These are phyloP conservation scores for Aegilops speltoides DNA, from an alignment of 176 grass and related monocot species.

Conservation along the genomic window DNA sequence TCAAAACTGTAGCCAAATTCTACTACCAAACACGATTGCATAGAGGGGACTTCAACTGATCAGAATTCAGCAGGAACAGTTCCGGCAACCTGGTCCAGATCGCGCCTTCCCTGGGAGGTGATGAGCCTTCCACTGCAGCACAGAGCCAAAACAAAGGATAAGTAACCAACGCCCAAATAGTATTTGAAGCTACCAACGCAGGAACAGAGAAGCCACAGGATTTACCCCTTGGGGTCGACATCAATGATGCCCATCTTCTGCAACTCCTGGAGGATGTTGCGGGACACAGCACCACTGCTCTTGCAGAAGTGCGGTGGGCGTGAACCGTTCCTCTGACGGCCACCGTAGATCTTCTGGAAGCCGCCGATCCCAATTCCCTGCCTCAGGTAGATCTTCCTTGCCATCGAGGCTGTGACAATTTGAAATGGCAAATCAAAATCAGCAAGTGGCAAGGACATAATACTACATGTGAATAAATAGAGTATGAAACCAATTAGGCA, in stretches of 20 bases:
- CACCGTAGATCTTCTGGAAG: conserved; percentile 81
- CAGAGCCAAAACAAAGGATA: not conserved
- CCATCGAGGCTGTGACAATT: conserved; percentile 51
- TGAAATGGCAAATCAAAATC: not conserved
- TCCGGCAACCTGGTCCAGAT: conserved; percentile 77
- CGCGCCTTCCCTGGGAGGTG: conserved; percentile 74
- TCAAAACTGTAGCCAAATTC: conserved; percentile 28
- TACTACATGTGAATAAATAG: too few species aligned
- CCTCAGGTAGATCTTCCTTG: conserved; percentile 79
- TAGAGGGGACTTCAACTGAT: not conserved
- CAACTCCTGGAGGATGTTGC: conserved; percentile 73
- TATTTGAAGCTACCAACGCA: not conserved
- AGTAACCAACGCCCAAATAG: not conserved
- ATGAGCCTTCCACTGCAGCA: conserved; percentile 62
- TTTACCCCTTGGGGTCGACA: conserved; percentile 72
- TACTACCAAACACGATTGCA: conserved; percentile 18
- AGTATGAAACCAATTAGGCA: not conserved
- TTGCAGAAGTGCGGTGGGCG: conserved; percentile 70
- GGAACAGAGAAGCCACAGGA: not conserved
- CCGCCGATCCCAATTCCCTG: conserved; percentile 77
- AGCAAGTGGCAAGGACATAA: not conserved
- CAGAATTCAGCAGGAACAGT: conserved; percentile 37
- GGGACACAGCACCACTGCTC: conserved; percentile 70
- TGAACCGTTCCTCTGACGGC: conserved; percentile 61
- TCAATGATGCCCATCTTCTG: conserved; percentile 67